Base-by-base conservation (phyloP, 805 yeast species). In the Soucietia sequanensis region DNA sequence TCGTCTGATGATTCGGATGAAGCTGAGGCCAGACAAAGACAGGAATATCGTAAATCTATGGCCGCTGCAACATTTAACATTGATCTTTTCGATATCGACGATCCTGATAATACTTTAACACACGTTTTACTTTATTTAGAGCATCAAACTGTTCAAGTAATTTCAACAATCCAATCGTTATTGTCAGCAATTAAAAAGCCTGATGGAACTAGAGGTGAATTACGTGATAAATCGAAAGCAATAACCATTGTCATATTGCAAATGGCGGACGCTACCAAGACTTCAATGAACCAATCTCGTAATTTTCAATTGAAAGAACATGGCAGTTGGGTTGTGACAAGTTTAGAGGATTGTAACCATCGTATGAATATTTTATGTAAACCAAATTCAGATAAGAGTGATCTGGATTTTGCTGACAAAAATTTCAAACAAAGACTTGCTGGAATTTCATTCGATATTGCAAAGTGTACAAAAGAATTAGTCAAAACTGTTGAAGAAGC, bases 401-500 rank as follows among this genome's bases (percentile, higher is more conserved):
- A 80, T 44, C 62, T 52, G 23, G 86, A 81, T 35, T 80, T 75
- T 54, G 96, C 96, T 2, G 95, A 88, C 54, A 84, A 85, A 58
- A 84, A 84, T 48, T 83, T 88, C 66, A 87, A 87, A 61, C 97
- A 91, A 61, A 77, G 97, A 52, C 76, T 91, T 45, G 98, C 98
- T 0, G 97, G 97, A 2, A 84, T 90, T 47, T 91, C 96, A 19
- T 91, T 89, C 65, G 98, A 91, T 58, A 86, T 91, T 63, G 97
- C 97, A 16, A 89, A 91, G 61, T 84, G 95, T 58, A 91, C 97
- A 4, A 91, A 90, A 59, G 98, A 91, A 60, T 73, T 91, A 54
- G 98, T 91, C 14, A 90, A 90, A 65, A 86, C 95, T 1, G 96
- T 91, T 4, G 97, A 91, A 57, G 97, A 90, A 56, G 95, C 95